Percentiles rank a stretch among this genome's conserved stretches.
These are phyloP conservation scores for Nemania abortiva DNA, from an alignment of 2,329 filamentous ascomycete genomes.

Conservation along the genomic window DNA sequence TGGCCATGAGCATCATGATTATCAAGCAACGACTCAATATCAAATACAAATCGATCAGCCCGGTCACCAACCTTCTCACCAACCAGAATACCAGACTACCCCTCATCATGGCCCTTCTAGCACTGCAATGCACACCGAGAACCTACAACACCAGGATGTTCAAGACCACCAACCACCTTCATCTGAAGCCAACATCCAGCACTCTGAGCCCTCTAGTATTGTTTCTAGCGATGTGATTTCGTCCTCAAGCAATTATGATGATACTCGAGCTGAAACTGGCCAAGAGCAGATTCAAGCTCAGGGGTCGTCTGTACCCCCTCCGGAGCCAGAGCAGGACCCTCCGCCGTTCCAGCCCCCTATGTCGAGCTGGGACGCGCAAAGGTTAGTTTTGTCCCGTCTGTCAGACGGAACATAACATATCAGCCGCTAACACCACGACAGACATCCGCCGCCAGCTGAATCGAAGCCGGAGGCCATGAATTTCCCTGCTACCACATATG, in stretches of 20 bases:
- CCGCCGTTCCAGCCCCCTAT: conserved; percentile 51
- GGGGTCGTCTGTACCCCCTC: conserved; percentile 54
- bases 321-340: conserved; percentile 53
- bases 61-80: not conserved
- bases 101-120: conserved; percentile 32
- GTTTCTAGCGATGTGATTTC: conserved; percentile 45
- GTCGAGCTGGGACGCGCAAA: conserved; percentile 66
- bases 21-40: conserved; percentile 35
- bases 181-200: conserved; percentile 43
- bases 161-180: conserved; percentile 38
- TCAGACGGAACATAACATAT: not conserved
- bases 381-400: conserved; percentile 53
- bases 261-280: conserved; percentile 63
- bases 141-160: conserved; percentile 29
- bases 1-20: conserved; percentile 39
- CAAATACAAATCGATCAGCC: conserved; percentile 34
- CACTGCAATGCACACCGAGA: conserved; percentile 30
- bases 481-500: conserved; percentile 82
- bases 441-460: conserved; percentile 71
- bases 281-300: conserved; percentile 55
- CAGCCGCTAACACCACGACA: conserved; percentile 52
- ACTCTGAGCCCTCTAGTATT: conserved; percentile 40
- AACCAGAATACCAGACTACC: not conserved
- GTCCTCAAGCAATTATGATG: conserved; percentile 56
- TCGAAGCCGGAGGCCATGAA: conserved; percentile 88